Evolutionary conservation across 805 yeast species (phyloP).

Genomic region (Kuraishia hungarica): DNA sequence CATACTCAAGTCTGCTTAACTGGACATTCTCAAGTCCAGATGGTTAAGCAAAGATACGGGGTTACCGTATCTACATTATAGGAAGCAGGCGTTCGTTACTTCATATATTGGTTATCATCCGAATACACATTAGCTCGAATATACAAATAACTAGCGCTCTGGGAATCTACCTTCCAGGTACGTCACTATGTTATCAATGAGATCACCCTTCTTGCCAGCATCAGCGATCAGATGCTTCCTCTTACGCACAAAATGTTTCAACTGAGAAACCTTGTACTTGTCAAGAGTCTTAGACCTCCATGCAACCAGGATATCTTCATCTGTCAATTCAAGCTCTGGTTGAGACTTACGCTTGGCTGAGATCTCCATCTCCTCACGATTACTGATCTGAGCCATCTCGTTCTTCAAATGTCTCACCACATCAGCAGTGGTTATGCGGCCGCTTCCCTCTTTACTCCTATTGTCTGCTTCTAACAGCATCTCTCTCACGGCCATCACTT

Average conservation of each 20-base stretch:
- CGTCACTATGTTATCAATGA: conserved; percentile 30
- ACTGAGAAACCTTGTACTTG: conserved; percentile 32
- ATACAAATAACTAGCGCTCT: neutral
- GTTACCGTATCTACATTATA: too few relatives aligned
- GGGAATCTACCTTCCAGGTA: conserved; percentile 7
- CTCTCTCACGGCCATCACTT: conserved; percentile 8
- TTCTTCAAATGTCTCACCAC: conserved; percentile 11
- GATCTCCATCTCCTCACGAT: conserved; percentile 9
- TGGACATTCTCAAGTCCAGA: too few relatives aligned
- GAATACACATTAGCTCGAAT: neutral
- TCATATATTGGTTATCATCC: too few relatives aligned
- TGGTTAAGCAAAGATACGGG: too few relatives aligned
- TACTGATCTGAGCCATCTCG: conserved; percentile 15
- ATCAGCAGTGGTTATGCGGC: conserved; percentile 3
- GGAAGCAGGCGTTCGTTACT: too few relatives aligned
- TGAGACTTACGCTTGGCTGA: conserved; percentile 5
- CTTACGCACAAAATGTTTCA: conserved; percentile 28
- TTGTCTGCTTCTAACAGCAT: conserved; percentile 3
- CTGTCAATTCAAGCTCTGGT: conserved; percentile 16
- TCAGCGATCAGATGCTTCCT: conserved; percentile 24
- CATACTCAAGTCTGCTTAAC: too few relatives aligned
- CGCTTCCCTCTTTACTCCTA: conserved; percentile 4
- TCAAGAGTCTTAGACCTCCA: conserved; percentile 28
- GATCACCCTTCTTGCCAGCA: conserved; percentile 32
- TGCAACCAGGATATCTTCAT: conserved; percentile 30